These are phyloP conservation scores for Boletus speciosus DNA, from an alignment of 768 basidiomycete species.

Conservation along the genomic window DNA sequence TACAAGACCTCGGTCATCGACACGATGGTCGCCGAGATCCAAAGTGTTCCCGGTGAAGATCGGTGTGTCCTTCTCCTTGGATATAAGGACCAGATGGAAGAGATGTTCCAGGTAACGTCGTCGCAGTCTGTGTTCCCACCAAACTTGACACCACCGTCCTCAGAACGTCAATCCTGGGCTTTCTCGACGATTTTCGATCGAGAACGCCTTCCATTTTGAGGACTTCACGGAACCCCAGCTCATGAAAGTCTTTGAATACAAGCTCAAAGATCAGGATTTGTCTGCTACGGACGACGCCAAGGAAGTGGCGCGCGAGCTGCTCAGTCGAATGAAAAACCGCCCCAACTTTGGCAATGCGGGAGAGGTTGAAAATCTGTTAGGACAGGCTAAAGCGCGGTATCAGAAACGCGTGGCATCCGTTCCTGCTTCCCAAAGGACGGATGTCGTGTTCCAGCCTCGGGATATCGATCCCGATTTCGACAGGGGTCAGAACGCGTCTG, in stretches of 20 bases:
- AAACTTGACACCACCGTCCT: not conserved
- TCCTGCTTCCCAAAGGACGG: constrained; percentile 20
- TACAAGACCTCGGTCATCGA: constrained; percentile 72
- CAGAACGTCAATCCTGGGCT: constrained; percentile 74
- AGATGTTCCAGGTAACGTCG: constrained; percentile 66
- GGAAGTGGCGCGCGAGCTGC: constrained; percentile 48
- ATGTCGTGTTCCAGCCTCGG: constrained; percentile 38
- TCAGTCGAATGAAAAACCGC: constrained; percentile 35
- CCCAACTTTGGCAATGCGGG: constrained; percentile 69
- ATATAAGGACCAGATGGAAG: constrained; percentile 62
- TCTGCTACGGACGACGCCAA: constrained; percentile 57
- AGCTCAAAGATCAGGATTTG: constrained; percentile 57
- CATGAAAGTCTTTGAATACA: constrained; percentile 48
- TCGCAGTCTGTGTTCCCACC: not conserved
- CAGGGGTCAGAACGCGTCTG: constrained; percentile 44
- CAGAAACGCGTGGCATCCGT: constrained; percentile 37
- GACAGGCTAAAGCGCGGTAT: constrained; percentile 47
- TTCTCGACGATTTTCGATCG: constrained; percentile 63
- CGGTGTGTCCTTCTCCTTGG: constrained; percentile 65
- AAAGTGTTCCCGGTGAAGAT: constrained; percentile 67
- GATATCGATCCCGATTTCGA: constrained; percentile 69
- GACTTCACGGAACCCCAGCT: constrained; percentile 60
- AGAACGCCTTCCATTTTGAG: constrained; percentile 64
- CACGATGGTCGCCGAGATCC: constrained; percentile 72
- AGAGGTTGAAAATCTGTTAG: constrained; percentile 62